A percentile compares a stretch with the other conserved stretches of the same genome.
These are phyloP conservation scores for Pulveroboletus frians DNA, from an alignment of 768 basidiomycete species.

Conservation along the genomic window DNA sequence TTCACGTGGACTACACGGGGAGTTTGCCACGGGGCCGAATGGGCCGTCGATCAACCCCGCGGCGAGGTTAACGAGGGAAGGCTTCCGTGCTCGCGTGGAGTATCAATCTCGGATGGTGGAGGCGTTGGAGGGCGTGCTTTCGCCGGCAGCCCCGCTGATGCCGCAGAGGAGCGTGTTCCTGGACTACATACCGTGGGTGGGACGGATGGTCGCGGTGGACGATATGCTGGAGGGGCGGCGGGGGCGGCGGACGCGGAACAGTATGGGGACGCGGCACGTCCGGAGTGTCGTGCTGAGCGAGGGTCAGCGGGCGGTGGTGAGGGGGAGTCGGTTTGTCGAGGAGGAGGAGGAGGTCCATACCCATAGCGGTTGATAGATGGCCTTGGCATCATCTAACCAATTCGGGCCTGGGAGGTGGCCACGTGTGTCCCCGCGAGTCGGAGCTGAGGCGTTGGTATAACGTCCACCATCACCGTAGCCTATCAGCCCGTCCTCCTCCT, in stretches of 20 bases:
- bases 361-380: neutral
- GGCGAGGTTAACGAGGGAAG: slow-evolving; percentile 30
- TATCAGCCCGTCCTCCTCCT: neutral
- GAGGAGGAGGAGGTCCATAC: too few species aligned
- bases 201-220: slow-evolving; percentile 61
- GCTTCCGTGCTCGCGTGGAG: slow-evolving; percentile 39
- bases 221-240: slow-evolving; percentile 35
- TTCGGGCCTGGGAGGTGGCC: slow-evolving; percentile 14
- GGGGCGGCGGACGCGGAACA: slow-evolving; percentile 56
- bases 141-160: slow-evolving; percentile 37
- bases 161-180: slow-evolving; percentile 41
- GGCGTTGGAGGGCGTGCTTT: slow-evolving; percentile 47
- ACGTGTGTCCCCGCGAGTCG: slow-evolving; percentile 29
- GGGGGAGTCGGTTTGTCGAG: slow-evolving; percentile 15
- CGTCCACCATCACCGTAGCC: slow-evolving; percentile 22
- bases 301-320: slow-evolving; percentile 33
- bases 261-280: slow-evolving; percentile 39
- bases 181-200: slow-evolving; percentile 69
- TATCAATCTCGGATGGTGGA: slow-evolving; percentile 40
- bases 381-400: slow-evolving; percentile 24
- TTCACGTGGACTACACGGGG: slow-evolving; percentile 42
- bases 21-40: slow-evolving; percentile 27
- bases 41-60: slow-evolving; percentile 33
- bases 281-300: slow-evolving; percentile 40
- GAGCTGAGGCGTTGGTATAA: slow-evolving; percentile 26